Conservation (phyloP, 768 basidiomycete species). For the Mycena amicta region DNA sequence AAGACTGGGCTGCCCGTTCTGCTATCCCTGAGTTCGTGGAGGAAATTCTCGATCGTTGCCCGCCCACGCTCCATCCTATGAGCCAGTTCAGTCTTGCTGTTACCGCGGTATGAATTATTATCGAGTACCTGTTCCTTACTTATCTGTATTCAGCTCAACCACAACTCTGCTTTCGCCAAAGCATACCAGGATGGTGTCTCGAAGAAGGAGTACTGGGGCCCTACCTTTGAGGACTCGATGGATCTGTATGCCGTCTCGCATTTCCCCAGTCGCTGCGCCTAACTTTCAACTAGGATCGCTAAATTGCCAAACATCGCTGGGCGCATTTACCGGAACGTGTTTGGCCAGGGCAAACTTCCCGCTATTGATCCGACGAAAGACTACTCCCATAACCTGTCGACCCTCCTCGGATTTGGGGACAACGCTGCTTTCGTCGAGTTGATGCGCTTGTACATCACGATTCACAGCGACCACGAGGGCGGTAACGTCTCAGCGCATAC, state of each 20-base stretch:
- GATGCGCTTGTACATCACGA: conserved; percentile 93
- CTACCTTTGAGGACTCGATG: conserved; percentile 89
- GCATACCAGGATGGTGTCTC: conserved; percentile 90
- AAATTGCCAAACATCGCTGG: conserved; percentile 97
- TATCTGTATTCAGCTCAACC: conserved; percentile 77
- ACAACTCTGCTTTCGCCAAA: conserved; percentile 95
- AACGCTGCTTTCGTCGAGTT: conserved; percentile 90
- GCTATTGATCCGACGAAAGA: conserved; percentile 84
- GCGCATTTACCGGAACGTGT: conserved; percentile 87
- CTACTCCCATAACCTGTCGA: conserved; percentile 87
- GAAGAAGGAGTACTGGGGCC: conserved; percentile 97
- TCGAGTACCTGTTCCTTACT: background rate
- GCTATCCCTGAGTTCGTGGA: conserved; percentile 94
- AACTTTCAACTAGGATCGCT: conserved; percentile 67
- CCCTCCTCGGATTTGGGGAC: conserved; percentile 89
- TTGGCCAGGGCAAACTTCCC: conserved; percentile 84
- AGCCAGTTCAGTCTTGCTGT: conserved; percentile 96
- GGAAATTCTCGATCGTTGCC: conserved; percentile 92
- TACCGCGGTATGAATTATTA: conserved; percentile 66
- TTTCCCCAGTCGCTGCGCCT: conserved; percentile 5
- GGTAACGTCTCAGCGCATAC: conserved; percentile 98
- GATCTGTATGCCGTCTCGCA: conserved; percentile 57
- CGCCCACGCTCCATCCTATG: conserved; percentile 96
- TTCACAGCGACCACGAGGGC: conserved; percentile 98
- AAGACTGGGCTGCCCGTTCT: conserved; percentile 94